Evolutionary conservation across 805 yeast species (phyloP).

Genomic region (Vanderwaltozyma yarrowii): DNA sequence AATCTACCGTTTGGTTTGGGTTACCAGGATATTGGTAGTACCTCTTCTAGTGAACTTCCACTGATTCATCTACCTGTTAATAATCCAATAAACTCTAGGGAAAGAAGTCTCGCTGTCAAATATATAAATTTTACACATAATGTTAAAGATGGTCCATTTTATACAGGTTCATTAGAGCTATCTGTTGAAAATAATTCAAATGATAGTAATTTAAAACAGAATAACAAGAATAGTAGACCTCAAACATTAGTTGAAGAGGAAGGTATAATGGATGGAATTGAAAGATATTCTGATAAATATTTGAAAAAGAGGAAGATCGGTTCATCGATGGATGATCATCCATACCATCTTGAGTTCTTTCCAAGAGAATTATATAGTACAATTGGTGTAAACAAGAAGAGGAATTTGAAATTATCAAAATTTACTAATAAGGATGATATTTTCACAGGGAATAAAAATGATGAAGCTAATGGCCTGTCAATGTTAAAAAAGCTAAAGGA

Average conservation of each 20-base stretch:
- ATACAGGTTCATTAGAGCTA: conserved; percentile 40
- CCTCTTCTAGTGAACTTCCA: conserved; percentile 32
- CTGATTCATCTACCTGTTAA: conserved; percentile 50
- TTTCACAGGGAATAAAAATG: conserved; percentile 21
- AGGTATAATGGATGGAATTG: conserved; percentile 55
- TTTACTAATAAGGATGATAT: conserved; percentile 22
- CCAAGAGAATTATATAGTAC: conserved; percentile 69
- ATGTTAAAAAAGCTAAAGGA: conserved; percentile 40
- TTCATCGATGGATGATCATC: conserved; percentile 66
- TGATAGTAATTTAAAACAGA: conserved; percentile 5
- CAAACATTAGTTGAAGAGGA: conserved; percentile 29
- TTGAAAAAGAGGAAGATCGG: conserved; percentile 60
- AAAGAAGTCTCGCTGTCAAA: conserved; percentile 43
- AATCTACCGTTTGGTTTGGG: conserved; percentile 64
- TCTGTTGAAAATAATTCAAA: conserved; percentile 20
- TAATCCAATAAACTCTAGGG: conserved; percentile 43
- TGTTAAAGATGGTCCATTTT: conserved; percentile 59
- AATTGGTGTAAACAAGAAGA: conserved; percentile 55
- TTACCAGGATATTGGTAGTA: conserved; percentile 44
- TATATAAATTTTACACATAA: conserved; percentile 42
- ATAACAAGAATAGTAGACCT: conserved; percentile 8
- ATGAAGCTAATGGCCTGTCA: conserved; percentile 23
- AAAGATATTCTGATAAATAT: conserved; percentile 75
- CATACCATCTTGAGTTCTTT: conserved; percentile 57
- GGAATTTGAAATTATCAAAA: conserved; percentile 35